Evolutionary conservation across 306 rosid genomes (phyloP).

Genomic region (Arachis stenosperma): DNA sequence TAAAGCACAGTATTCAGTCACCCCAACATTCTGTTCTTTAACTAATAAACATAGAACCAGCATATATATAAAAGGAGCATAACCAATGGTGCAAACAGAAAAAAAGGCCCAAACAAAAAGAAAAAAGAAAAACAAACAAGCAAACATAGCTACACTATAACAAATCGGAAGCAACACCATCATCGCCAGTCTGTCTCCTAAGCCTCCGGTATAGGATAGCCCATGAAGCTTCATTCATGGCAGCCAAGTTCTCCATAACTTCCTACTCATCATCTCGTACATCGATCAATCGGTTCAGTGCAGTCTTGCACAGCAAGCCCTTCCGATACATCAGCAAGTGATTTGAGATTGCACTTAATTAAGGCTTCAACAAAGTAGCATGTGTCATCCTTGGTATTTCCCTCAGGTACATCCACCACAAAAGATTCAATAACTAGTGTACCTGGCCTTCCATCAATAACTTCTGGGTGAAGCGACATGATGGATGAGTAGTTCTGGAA

Average conservation of each 20-base stretch:
- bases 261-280: constrained; percentile 36
- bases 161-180: constrained; percentile 46
- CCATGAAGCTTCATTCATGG: constrained; percentile 81
- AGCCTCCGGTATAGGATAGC: constrained; percentile 66
- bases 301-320: constrained; percentile 87
- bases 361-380: constrained; percentile 96
- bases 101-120: neutral
- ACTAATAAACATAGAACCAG: constrained; percentile 43
- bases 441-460: constrained; percentile 92
- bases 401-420: constrained; percentile 97
- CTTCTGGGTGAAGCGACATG: constrained; percentile 91
- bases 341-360: constrained; percentile 95
- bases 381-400: constrained; percentile 97
- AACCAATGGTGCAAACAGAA: constrained; percentile 34
- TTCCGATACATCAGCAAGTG: constrained; percentile 93
- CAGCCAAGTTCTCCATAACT: constrained; percentile 47
- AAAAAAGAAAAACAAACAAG: constrained; percentile 18
- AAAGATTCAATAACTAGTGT: constrained; percentile 92
- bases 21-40: constrained; percentile 44
- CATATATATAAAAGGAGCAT: constrained; percentile 17
- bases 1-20: constrained; percentile 41
- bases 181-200: constrained; percentile 81
- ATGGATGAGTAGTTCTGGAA: constrained; percentile 95
- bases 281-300: constrained; percentile 82
- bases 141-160: constrained; percentile 24